Conservation (phyloP, 257 asterid genomes). For the Solanum ahanhuiri region DNA sequence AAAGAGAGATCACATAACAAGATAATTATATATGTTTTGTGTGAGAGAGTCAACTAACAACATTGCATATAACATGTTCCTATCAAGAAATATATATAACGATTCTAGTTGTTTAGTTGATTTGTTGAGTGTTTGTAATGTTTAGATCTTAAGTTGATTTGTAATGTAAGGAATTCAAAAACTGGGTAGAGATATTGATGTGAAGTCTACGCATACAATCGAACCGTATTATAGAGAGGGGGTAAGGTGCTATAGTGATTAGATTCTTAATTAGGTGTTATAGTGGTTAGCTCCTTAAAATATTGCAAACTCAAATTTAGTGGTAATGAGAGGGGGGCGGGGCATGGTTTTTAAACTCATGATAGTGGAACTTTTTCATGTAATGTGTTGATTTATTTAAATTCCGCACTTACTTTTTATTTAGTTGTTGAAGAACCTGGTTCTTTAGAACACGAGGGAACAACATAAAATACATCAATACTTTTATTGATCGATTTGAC, state of each 20-base stretch:
- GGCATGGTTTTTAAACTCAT: background rate
- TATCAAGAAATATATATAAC: background rate
- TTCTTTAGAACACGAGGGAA: background rate
- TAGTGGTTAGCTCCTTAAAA: background rate
- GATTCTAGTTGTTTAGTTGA: background rate
- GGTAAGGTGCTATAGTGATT: background rate
- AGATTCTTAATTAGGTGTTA: background rate
- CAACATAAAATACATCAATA: background rate
- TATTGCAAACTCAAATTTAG: background rate
- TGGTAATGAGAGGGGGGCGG: background rate
- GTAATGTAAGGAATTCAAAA: background rate
- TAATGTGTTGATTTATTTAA: background rate
- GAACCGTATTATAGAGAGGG: background rate
- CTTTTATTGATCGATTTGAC: background rate
- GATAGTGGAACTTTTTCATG: background rate
- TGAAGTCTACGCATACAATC: background rate
- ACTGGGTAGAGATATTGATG: background rate
- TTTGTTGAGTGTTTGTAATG: background rate
- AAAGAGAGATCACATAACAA: background rate
- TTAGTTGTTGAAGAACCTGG: background rate
- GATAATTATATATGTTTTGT: background rate
- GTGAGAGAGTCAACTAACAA: background rate
- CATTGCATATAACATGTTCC: background rate
- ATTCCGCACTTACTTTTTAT: background rate
- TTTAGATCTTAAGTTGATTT: too few relatives aligned